Base-by-base conservation (phyloP, 208 protist species). In the Wallacemonas collosoma region DNA sequence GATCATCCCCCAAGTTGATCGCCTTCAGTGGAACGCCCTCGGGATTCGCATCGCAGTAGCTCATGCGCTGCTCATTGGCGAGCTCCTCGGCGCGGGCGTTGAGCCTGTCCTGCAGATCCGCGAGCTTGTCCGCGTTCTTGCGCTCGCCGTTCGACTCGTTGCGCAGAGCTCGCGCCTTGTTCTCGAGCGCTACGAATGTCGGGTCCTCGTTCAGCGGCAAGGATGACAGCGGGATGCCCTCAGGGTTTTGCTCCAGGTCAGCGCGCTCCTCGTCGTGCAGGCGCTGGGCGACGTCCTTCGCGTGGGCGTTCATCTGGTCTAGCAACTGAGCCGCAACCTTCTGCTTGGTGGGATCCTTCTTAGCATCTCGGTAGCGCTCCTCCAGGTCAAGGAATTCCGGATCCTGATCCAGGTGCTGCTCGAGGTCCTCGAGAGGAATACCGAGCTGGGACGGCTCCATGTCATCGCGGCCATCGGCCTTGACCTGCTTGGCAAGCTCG, bases 291-390 rank as follows among this genome's bases (percentile, higher is more conserved):
- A 93, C 70, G 61, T 91, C 86, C 61, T 64, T 65, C 43, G 88
- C 85, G 61, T 88, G 87, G 40, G 93, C 85, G 71, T 92, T 90
- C 76, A 95, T 81, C 78, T 91, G 89, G 6, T 73, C 75, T 26
- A 92, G 82, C 51, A 94, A 72, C 76, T 92, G 80, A 39, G 72
- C 68, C 26, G 83, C 82, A 58, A 76, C 66, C 72, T 81, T 79
- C 56, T 75, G 71, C 76, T 85, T 90, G 41, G 66, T 35, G 35
- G 86, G 75, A 58, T 87, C 87, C 54, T 58, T 54, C 73, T 75
- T 76, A 14, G 80, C 82, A 26, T 94, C 86, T 53, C 84, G 82
- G 76, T 92, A 92, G 74, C 79, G 81, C 71, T 84, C 83, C 76
- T 95, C 87, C 9, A 91, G 77, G 66, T 92, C 81, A 73, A 79